Conservation (phyloP, 2,329 filamentous ascomycete genomes). For the Alternaria triticina region DNA sequence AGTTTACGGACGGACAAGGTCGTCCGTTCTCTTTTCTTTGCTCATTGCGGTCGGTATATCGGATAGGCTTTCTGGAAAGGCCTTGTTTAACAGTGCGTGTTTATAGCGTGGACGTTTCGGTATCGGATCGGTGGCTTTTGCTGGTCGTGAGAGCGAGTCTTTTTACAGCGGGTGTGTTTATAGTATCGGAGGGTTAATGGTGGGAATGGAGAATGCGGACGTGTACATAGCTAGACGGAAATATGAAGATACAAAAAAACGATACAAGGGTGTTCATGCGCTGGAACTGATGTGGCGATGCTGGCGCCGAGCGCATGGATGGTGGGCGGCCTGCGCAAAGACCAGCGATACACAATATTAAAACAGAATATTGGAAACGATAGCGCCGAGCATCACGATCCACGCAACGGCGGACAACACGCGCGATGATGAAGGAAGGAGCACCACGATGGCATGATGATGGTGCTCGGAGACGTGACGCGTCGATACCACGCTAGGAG, state of each 20-base stretch:
- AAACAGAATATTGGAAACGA: not conserved
- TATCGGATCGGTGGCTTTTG: not conserved
- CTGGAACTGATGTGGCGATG: not conserved
- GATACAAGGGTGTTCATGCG: not conserved
- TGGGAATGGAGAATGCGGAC: not conserved
- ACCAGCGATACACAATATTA: not conserved
- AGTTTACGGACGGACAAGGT: not conserved
- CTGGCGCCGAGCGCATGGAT: not conserved
- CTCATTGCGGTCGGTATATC: not conserved
- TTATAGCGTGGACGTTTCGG: not conserved
- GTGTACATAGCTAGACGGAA: not conserved
- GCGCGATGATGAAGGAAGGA: not conserved
- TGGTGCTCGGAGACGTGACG: not conserved
- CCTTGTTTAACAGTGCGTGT: not conserved
- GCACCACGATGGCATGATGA: too few species aligned
- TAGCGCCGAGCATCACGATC: not conserved
- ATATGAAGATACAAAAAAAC: not conserved
- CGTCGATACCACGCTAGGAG: not conserved
- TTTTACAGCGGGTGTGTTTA: not conserved
- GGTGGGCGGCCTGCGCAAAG: not conserved
- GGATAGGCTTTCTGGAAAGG: not conserved
- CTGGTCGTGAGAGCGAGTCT: not conserved
- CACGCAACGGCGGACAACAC: not conserved
- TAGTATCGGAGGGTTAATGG: not conserved
- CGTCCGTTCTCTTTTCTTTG: not conserved